Conservation (phyloP, 176 grass and related monocot genomes). For the Canna indica region DNA sequence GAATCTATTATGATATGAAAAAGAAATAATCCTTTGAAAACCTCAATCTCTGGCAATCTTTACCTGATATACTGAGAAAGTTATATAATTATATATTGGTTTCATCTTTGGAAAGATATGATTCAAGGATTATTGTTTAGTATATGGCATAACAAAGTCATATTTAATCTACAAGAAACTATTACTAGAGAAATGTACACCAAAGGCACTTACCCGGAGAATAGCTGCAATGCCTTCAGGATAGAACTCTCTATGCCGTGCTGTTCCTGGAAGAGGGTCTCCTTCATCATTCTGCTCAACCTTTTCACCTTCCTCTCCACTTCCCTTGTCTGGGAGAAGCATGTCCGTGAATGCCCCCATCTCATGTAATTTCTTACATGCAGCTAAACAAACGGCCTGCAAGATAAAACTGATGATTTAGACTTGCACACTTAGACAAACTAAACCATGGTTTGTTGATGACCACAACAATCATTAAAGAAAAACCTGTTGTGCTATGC, state of each 20-base stretch:
- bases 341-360: conserved; percentile 98
- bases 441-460: neutral
- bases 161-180: neutral
- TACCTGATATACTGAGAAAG: neutral
- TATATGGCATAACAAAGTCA: neutral
- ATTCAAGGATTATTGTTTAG: neutral
- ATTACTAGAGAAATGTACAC: neutral
- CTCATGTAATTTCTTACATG: conserved; percentile 98
- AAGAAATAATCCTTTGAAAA: neutral
- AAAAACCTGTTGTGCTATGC: conserved; percentile 79
- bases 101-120: neutral
- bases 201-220: conserved; percentile 37
- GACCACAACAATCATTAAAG: neutral
- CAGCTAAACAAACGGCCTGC: conserved; percentile 96
- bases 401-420: conserved; percentile 11
- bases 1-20: neutral
- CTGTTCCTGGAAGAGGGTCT: conserved; percentile 87
- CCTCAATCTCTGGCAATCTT: neutral
- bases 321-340: conserved; percentile 96
- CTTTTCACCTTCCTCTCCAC: conserved; percentile 66
- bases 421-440: conserved; percentile 9
- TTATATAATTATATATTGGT: neutral
- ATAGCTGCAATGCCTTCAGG: conserved; percentile 95
- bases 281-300: conserved; percentile 72
- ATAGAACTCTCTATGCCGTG: conserved; percentile 93